Conservation (phyloP, 2,329 filamentous ascomycete species). For the Trichophyton rubrum region DNA sequence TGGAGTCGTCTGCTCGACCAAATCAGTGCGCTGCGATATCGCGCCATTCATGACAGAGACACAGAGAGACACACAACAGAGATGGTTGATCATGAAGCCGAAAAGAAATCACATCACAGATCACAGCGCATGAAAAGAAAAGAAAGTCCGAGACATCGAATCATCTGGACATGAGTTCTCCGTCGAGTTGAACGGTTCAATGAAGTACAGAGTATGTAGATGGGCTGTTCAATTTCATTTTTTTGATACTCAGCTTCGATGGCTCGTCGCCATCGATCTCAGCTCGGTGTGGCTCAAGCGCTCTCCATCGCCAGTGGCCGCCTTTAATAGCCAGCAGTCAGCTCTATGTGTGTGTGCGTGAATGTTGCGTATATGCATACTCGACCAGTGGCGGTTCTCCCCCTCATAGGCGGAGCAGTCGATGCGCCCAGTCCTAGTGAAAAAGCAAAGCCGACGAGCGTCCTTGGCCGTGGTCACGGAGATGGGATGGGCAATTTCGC, state of each 20-base stretch:
- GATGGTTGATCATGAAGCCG: not conserved
- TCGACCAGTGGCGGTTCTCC: not conserved
- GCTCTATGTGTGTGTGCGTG: too few species aligned
- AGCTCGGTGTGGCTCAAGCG: too few species aligned
- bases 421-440: not conserved
- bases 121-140: not conserved
- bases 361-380: not conserved
- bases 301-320: too few species aligned
- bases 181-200: too few species aligned
- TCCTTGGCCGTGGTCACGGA: not conserved
- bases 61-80: too few species aligned
- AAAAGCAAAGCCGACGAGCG: not conserved
- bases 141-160: not conserved
- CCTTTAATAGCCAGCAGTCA: too few species aligned
- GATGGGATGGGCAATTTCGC: not conserved
- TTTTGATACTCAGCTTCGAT: not conserved
- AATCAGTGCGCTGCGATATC: not conserved
- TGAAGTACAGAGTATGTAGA: too few species aligned
- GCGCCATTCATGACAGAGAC: not conserved
- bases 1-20: too few species aligned
- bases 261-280: too few species aligned
- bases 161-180: not conserved
- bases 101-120: not conserved
- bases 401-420: not conserved
- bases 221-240: too few species aligned